These are phyloP conservation scores for Papiliotrema terrestris DNA, from an alignment of 1,284 basidiomycete genomes.

Conservation along the genomic window DNA sequence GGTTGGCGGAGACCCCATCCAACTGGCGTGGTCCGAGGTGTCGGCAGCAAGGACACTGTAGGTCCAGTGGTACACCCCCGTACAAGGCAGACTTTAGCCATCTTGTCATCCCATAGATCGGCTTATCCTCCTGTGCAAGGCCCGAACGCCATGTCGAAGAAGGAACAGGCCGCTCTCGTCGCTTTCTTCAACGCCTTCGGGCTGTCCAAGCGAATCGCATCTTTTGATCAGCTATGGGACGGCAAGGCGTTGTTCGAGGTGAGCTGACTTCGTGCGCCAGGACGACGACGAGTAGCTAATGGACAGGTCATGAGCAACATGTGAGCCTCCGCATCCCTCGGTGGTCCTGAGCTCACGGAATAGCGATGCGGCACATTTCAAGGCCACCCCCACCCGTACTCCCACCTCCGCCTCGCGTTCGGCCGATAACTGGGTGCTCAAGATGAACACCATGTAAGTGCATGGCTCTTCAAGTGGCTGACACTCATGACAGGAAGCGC, in stretches of 20 bases:
- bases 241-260: slow-evolving; percentile 45
- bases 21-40: no score
- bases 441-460: slow-evolving; percentile 40
- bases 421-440: slow-evolving; percentile 43
- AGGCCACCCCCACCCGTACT: slow-evolving; percentile 17
- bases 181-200: slow-evolving; percentile 44
- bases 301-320: slow-evolving; percentile 23
- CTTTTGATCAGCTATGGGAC: slow-evolving; percentile 41
- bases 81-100: no score
- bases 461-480: not conserved
- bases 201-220: slow-evolving; percentile 25
- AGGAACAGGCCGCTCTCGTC: slow-evolving; percentile 43
- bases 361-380: slow-evolving; percentile 41
- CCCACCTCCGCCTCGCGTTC: slow-evolving; percentile 13
- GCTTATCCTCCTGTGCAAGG: no score
- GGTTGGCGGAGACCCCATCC: no score
- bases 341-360: not conserved
- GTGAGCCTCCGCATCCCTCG: slow-evolving; percentile 6
- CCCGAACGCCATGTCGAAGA: slow-evolving; percentile 7
- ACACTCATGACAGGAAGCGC: slow-evolving; percentile 34
- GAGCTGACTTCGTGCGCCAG: slow-evolving; percentile 4
- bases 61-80: no score
- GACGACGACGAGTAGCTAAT: not conserved
- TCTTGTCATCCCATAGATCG: no score
- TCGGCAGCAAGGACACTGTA: no score